phyloP scores from a whole-genome alignment of 805 yeast genomes.

The Isabelozyma rhagii region DNA sequence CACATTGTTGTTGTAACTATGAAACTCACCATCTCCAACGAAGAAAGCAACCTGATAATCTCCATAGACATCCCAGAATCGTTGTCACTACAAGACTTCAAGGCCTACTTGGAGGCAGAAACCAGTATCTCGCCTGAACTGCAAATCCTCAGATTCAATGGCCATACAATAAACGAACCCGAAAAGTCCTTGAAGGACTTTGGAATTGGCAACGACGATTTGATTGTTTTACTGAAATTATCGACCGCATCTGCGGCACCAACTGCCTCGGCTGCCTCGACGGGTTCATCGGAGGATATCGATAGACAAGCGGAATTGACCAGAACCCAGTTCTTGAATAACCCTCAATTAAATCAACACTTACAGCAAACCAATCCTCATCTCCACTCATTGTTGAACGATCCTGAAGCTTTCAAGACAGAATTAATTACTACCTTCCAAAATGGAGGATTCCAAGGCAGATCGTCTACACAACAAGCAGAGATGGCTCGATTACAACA shows the following conservation, averaged over 20 bases:
- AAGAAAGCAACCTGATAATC: slow-evolving; percentile 21
- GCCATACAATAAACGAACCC: slow-evolving; percentile 29
- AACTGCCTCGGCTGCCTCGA: slow-evolving; percentile 2
- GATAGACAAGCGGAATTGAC: slow-evolving; percentile 42
- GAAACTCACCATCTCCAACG: slow-evolving; percentile 24
- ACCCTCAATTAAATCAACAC: slow-evolving; percentile 38
- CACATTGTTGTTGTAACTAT: slow-evolving; percentile 5
- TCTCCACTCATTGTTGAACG: slow-evolving; percentile 42
- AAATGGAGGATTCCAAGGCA: slow-evolving; percentile 21
- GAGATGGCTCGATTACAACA: slow-evolving; percentile 54
- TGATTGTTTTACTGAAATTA: slow-evolving; percentile 43
- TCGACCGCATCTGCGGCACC: slow-evolving; percentile 6
- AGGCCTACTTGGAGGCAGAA: slow-evolving; percentile 72
- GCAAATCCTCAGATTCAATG: slow-evolving; percentile 51
- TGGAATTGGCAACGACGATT: slow-evolving; percentile 55
- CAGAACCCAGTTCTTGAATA: slow-evolving; percentile 46
- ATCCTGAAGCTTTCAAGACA: slow-evolving; percentile 47
- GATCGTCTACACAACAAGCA: slow-evolving; percentile 25
- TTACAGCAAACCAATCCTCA: slow-evolving; percentile 43
- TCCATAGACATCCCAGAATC: slow-evolving; percentile 63
- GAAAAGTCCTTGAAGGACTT: slow-evolving; percentile 42
- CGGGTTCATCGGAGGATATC: slow-evolving; percentile 3
- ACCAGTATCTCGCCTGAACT: slow-evolving; percentile 45
- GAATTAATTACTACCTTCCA: slow-evolving; percentile 30
- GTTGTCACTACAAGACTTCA: slow-evolving; percentile 62